Conservation (phyloP, 1,284 basidiomycete species). For the Tremellales sp. region DNA sequence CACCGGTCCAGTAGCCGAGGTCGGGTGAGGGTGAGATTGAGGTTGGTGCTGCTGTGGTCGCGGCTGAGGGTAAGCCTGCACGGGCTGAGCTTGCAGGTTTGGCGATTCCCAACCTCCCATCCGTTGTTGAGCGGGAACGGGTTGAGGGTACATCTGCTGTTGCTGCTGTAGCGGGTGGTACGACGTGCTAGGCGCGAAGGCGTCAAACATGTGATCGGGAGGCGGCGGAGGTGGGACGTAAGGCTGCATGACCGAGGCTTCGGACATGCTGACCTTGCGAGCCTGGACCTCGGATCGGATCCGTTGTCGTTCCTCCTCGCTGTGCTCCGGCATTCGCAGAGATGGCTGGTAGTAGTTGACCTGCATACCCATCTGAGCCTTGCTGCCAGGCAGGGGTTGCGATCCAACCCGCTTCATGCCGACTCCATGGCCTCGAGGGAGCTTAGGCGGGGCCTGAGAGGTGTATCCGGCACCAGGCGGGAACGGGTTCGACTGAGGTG, state of each 20-base stretch:
- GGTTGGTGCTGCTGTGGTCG: background rate
- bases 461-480: slow-evolving; percentile 1
- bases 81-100: slow-evolving; percentile 16
- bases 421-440: slow-evolving; percentile 16
- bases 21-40: background rate
- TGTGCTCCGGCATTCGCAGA: too few relatives aligned
- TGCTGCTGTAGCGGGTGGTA: too few relatives aligned
- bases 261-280: slow-evolving; percentile 22
- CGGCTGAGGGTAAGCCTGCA: slow-evolving; percentile 1
- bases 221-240: background rate
- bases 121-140: slow-evolving; percentile 11
- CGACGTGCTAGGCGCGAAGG: too few relatives aligned
- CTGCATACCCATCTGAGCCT: background rate
- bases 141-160: too few relatives aligned
- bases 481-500: background rate
- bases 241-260: slow-evolving; percentile 29
- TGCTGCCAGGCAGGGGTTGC: slow-evolving; percentile 7
- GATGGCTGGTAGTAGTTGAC: too few relatives aligned
- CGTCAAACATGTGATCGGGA: too few relatives aligned
- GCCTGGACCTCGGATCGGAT: too few relatives aligned
- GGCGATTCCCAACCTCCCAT: slow-evolving; percentile 32
- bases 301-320: too few relatives aligned
- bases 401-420: slow-evolving; percentile 16
- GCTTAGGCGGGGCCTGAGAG: slow-evolving; percentile 6
- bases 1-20: slow-evolving; percentile 11